Base-by-base conservation (phyloP, 2,329 filamentous ascomycete genomes). In the Dactylellina haptotyla region DNA sequence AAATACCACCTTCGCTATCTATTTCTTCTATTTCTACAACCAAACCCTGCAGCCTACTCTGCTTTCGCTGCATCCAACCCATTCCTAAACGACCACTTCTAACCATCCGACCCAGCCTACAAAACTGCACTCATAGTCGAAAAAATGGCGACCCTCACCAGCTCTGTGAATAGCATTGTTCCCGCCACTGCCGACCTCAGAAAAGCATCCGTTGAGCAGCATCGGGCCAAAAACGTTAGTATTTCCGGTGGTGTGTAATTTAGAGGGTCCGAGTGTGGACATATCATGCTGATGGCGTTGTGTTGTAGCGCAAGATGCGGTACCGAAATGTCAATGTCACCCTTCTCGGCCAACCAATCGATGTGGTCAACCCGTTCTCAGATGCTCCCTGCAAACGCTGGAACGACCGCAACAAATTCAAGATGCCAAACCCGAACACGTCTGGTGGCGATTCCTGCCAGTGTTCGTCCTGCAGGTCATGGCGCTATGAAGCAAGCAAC, bases 201-300 rank as follows among this genome's bases (percentile, higher is more conserved):
- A 45, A 75, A 75, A 58, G 69, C 69, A n/a, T 71, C 77, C 59
- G 70, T 77, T 46, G 77, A 78, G 41, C 69, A 77, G 41, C 76
- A 74, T 43, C 77, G 77, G 32, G 75, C 70, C 50, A 78, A 78
- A 67, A 76, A 77, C 70, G 76, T 77, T n/a, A n/a, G n/a, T n/a
- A n/a, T n/a, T n/a, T n/a, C n/a, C n/a, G n/a, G n/a, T n/a, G n/a
- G n/a, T n/a, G n/a, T n/a, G n/a, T n/a, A n/a, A n/a, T n/a, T n/a
- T n/a, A n/a, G n/a, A n/a, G n/a, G n/a, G n/a, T n/a, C n/a, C n/a
- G n/a, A n/a, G n/a, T n/a, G n/a, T n/a, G n/a, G n/a, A n/a, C n/a
- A n/a, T n/a, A n/a, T n/a, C n/a, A n/a, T n/a, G n/a, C n/a, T n/a
- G n/a, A n/a, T n/a, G n/a, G n/a, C n/a, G n/a, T 48, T 75, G 58